Percentiles rank a stretch among this genome's conserved stretches.
Evolutionary conservation across 371 early-diverging fungal genomes (phyloP).

Genomic region (Lichtheimia hyalospora): DNA sequence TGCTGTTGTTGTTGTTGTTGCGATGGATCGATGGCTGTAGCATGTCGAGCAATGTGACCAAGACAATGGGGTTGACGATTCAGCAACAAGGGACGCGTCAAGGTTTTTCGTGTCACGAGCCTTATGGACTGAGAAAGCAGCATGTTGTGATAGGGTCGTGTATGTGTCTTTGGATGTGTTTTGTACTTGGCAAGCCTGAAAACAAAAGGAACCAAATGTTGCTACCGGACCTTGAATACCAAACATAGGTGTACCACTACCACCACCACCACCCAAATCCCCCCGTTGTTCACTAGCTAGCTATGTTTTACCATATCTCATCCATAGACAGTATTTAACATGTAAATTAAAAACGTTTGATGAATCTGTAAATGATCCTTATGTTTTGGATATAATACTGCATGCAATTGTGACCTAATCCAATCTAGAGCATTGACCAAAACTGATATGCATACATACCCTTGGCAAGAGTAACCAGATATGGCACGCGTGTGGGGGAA

Average conservation of each 20-base stretch:
- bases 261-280: background rate
- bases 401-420: too few relatives aligned
- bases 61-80: background rate
- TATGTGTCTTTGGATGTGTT: background rate
- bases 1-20: conserved; percentile 1
- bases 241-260: background rate
- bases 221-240: background rate
- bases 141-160: background rate
- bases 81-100: background rate
- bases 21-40: conserved; percentile 3
- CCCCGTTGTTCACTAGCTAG: background rate
- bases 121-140: background rate
- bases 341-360: too few relatives aligned
- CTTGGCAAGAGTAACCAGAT: too few relatives aligned
- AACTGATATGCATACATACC: too few relatives aligned
- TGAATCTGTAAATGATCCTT: too few relatives aligned
- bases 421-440: too few relatives aligned
- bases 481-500: too few relatives aligned
- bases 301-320: too few relatives aligned
- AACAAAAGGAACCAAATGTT: background rate
- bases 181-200: background rate
- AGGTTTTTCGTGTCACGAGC: background rate
- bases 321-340: too few relatives aligned
- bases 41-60: conserved; percentile 12
- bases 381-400: too few relatives aligned